A percentile compares a stretch with the other conserved stretches of the same genome.
Conservation (phyloP, 371 early-diverging fungal genomes). For the Mortierella sp. region DNA sequence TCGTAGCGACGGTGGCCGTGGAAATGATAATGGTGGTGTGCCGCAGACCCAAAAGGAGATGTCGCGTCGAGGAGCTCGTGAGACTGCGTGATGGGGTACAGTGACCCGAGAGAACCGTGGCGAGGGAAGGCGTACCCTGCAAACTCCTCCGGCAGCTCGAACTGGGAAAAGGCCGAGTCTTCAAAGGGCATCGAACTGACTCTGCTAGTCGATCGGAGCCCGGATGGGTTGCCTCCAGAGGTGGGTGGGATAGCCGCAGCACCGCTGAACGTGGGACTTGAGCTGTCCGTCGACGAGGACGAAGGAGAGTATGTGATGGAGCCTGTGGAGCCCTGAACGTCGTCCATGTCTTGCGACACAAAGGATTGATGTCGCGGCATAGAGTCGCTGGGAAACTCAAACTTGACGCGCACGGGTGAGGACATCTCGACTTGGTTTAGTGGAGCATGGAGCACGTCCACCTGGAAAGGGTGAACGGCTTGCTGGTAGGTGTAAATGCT, state of each 20-base stretch:
- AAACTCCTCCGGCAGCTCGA: conserved; percentile 28
- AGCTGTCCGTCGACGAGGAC: conserved; percentile 30
- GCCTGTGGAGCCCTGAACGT: conserved; percentile 19
- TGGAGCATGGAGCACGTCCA: conserved; percentile 15
- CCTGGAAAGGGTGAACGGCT: conserved; percentile 43
- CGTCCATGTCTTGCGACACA: conserved; percentile 43
- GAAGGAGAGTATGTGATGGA: conserved; percentile 27
- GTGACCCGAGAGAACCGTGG: conserved; percentile 43
- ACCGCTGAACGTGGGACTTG: conserved; percentile 22
- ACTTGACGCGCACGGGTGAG: not conserved
- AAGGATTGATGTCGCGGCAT: conserved; percentile 8
- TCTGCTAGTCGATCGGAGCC: conserved; percentile 17
- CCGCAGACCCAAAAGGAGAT: not conserved
- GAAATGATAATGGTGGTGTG: not conserved
- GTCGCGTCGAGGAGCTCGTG: conserved; percentile 35
- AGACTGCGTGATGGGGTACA: conserved; percentile 40
- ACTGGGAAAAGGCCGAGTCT: conserved; percentile 14
- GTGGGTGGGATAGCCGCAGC: not conserved
- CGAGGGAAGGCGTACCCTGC: conserved; percentile 25
- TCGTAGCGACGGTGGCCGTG: conserved; percentile 24
- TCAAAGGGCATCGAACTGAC: conserved; percentile 23
- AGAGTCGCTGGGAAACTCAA: conserved; percentile 22
- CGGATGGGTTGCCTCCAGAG: not conserved
- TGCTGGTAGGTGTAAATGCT: conserved; percentile 27
- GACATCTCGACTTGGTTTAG: not conserved